These are phyloP conservation scores for Pelargonium cotyledonis DNA, from an alignment of 441 rosid genomes.

Conservation along the genomic window DNA sequence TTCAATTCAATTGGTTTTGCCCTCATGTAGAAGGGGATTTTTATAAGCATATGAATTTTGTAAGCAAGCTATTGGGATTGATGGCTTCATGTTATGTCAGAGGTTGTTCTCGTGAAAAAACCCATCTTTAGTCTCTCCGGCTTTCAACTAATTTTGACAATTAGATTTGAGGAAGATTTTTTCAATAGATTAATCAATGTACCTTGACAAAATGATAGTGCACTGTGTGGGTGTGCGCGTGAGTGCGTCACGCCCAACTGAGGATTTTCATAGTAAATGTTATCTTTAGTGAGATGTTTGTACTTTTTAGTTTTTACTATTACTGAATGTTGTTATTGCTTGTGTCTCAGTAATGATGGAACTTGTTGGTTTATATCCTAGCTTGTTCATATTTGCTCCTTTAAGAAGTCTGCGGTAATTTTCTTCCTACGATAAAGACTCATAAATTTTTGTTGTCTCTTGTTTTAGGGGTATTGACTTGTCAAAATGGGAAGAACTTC, in stretches of 20 bases:
- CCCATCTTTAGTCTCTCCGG: too few species aligned
- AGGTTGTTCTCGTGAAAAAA: too few species aligned
- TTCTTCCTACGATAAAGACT: not conserved
- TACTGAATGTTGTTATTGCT: not conserved
- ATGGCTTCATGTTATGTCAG: too few species aligned
- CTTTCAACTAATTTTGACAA: not conserved
- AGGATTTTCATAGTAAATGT: too few species aligned
- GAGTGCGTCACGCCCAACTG: too few species aligned
- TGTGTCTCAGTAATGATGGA: not conserved
- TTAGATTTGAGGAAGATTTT: not conserved
- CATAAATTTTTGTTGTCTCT: not conserved
- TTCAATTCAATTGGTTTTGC: not conserved
- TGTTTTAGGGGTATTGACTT: slow-evolving; percentile 65
- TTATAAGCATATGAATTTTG: too few species aligned
- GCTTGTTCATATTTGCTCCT: not conserved
- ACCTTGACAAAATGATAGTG: not conserved
- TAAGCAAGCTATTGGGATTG: too few species aligned
- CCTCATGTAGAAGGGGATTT: not conserved
- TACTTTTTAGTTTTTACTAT: too few species aligned
- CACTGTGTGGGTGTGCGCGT: not conserved
- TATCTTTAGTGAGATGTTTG: too few species aligned
- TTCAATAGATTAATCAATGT: too few species aligned
- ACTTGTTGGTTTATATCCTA: not conserved
- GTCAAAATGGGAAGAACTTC: slow-evolving; percentile 67
- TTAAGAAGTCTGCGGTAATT: not conserved